Evolutionary conservation across 2,329 filamentous ascomycete genomes (phyloP), one percentile per base, ranked within the genome.

Genomic region (Stemphylium beticola): DNA sequence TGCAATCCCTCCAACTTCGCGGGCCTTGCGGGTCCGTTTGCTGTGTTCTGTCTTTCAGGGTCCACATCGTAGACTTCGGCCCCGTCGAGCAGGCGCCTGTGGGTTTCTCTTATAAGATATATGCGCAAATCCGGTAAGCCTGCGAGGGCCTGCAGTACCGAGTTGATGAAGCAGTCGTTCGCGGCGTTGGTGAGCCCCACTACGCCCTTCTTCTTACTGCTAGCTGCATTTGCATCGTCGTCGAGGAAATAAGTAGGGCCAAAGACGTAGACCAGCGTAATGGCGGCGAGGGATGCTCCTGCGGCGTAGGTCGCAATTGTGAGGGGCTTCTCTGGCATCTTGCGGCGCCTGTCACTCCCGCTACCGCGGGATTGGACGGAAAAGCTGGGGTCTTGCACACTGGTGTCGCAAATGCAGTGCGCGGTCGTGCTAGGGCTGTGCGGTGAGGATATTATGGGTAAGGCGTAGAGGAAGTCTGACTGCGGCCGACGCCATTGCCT

Each of bases 201-300:
- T 38, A 96, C 91, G 55, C 91, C 90, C 72, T 91, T 93, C 65
- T 90, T 87, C 64, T 89, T 86, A 36, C 46, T 55, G 59, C 79
- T 78, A 50, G 83, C 85, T 57, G 87, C 84, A 54, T 95, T 90
- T 53, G 87, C 84, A 52, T 95, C 90, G 71, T 88, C 87, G 77
- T 99, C 93, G 74, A 98, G 88, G 68, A 96, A 91, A 77, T 93
- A 98, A 47, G 93, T 98, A n/a, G 95, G 95, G 8, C 89, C 92
- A 77, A 99, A 98, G 66, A 98, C 93, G 77, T 98, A 99, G 74
- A 98, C 91, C 53, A 98, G 85, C 29, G 95, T 93, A 60, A 96
- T 91, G 58, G 95, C 95, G 51, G 95, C 95, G 60, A 99, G 88
- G 49, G 93, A 96, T 57, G 93, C 95, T 66, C 93, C 93, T 55